Base-by-base conservation (phyloP, 148 eudicot genomes). In the Nepenthes mirabilis region DNA sequence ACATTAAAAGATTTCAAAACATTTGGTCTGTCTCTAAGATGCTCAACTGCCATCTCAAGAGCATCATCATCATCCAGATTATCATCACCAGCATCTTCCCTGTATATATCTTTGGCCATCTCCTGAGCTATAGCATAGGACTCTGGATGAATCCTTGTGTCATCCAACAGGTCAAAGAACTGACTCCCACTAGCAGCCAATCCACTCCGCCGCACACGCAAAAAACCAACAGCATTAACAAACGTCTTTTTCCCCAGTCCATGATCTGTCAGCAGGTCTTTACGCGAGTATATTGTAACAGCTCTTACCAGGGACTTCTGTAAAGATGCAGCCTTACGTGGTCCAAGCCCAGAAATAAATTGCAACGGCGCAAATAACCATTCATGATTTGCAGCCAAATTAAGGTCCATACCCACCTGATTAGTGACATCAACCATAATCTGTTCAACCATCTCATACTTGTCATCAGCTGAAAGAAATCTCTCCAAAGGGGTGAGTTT, bases 111-210 rank as follows among this genome's bases (percentile, higher is more conserved):
- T 74, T 86, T 89, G 60, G 99, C 99, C 77, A 89, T 78, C 58
- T 94, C 97, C 63, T 89, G 97, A 14, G 99, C 99, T 55, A 89
- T 77, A 70, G 83, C 78, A 70, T 94, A 94, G 23, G 91, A 86
- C 75, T 94, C 97, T 14, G 99, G 97, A 75, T 94, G 95, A 63
- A 94, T 84, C 68, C 99, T 81, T n/a, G 99, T 89, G 73, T 94
- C 99, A 70, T 94, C 99, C 76, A 94, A 74, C 72, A 94, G 71
- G 63, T 94, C 97, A 68, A 94, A 80, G 62, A 75, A 89, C 48
- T 86, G 95, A 67, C 84, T 84, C 59, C 86, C 73, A 69, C 79
- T 85, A 57, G 90, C 83, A 67, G 89, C 86, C 75, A 80, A 71
- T 55, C 99, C 99, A 77, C 82, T 82, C 56, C 96, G 84, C 48